Percentiles rank a stretch among this genome's conserved stretches.
These are phyloP conservation scores for Tolypocladium tundrense DNA, from an alignment of 2,329 filamentous ascomycete genomes.

Conservation along the genomic window DNA sequence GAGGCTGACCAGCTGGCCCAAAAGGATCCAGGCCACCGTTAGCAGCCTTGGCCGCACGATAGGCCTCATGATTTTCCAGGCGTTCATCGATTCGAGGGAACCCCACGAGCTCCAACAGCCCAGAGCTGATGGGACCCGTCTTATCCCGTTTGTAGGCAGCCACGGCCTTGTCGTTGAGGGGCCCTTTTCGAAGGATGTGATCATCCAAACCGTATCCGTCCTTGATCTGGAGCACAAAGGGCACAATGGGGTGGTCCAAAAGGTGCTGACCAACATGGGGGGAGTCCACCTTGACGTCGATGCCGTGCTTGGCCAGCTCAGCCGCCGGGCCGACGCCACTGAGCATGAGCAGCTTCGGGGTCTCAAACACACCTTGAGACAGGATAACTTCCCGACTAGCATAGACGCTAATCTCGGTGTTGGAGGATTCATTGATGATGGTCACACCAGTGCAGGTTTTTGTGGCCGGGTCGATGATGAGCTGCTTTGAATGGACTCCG, in stretches of 20 bases:
- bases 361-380: slow-evolving; percentile 47
- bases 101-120: slow-evolving; percentile 40
- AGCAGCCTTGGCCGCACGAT: slow-evolving; percentile 28
- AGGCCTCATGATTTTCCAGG: slow-evolving; percentile 36
- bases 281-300: slow-evolving; percentile 42
- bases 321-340: slow-evolving; percentile 49
- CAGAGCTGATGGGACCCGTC: slow-evolving; percentile 27
- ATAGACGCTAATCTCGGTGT: slow-evolving; percentile 31
- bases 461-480: slow-evolving; percentile 36
- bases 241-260: slow-evolving; percentile 49
- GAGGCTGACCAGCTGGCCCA: slow-evolving; percentile 44
- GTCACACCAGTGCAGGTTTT: slow-evolving; percentile 31
- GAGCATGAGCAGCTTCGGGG: slow-evolving; percentile 54
- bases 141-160: slow-evolving; percentile 25
- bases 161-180: slow-evolving; percentile 21
- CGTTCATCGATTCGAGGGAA: slow-evolving; percentile 48
- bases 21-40: slow-evolving; percentile 42
- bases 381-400: slow-evolving; percentile 40
- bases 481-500: slow-evolving; percentile 36
- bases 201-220: slow-evolving; percentile 29
- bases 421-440: slow-evolving; percentile 26
- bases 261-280: slow-evolving; percentile 56
- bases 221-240: slow-evolving; percentile 35
- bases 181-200: slow-evolving; percentile 26
- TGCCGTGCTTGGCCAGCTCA: slow-evolving; percentile 42